Evolutionary conservation across 768 basidiomycete species (phyloP).

Genomic region (Crassisporium funariophilum): DNA sequence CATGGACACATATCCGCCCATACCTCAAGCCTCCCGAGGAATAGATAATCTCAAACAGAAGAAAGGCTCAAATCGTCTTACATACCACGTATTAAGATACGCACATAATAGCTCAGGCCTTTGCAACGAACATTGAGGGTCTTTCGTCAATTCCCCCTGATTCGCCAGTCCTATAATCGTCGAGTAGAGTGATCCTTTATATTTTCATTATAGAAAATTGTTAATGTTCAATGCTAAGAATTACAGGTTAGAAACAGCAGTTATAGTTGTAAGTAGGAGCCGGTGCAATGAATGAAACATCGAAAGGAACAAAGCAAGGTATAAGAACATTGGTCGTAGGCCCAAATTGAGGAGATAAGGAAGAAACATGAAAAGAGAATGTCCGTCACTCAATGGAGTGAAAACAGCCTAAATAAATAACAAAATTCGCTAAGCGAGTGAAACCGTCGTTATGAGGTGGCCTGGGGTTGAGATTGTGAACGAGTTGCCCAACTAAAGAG

Average conservation of each 20-base stretch:
- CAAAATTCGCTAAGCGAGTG: constrained; percentile 17
- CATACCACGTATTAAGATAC: constrained; percentile 32
- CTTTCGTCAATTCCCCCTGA: too few species aligned
- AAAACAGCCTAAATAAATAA: constrained; percentile 34
- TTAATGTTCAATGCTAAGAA: constrained; percentile 14
- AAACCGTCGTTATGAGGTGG: constrained; percentile 25
- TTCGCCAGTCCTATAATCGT: too few species aligned
- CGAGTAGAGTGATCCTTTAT: too few species aligned
- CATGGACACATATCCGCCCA: constrained; percentile 51
- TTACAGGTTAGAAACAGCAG: constrained; percentile 17
- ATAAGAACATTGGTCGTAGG: constrained; percentile 12
- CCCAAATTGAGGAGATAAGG: constrained; percentile 19
- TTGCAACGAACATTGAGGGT: constrained; percentile 16
- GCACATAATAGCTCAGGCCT: constrained; percentile 24
- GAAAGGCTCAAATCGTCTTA: constrained; percentile 27
- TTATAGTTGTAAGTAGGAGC: constrained; percentile 8
- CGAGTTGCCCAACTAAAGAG: constrained; percentile 79
- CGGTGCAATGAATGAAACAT: constrained; percentile 11
- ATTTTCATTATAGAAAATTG: constrained; percentile 7
- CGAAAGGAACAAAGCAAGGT: constrained; percentile 14
- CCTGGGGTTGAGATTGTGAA: constrained; percentile 43
- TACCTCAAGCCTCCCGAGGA: constrained; percentile 24
- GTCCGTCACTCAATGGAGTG: constrained; percentile 20
- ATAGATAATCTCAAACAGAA: constrained; percentile 32
- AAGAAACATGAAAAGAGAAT: constrained; percentile 17